Evolutionary conservation across 257 asterid genomes (phyloP), one percentile per base, ranked within the genome.

Genomic region (Echium plantagineum): DNA sequence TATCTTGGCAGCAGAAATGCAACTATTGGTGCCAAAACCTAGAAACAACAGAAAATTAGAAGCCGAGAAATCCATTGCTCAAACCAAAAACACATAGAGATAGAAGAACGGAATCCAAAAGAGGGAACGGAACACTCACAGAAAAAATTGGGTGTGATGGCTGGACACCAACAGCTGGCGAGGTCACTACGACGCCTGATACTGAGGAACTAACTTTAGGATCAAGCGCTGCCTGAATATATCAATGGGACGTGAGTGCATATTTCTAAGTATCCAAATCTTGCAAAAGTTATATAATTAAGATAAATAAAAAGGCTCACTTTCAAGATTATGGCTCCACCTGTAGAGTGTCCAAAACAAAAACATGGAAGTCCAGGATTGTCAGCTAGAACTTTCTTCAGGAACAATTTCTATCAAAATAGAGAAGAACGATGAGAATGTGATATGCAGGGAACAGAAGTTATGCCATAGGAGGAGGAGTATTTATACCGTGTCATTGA

Each of bases 331-430:
- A 90, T 90, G 31, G 98, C 94, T 52, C 85, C 98, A 47, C 98
- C 96, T 31, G 98, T 87, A 2, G 98, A 90, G 64, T 90, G 98
- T 53, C 98, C 98, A 59, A 87, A 90, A 74, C 91, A 87, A 70
- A 90, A 90, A 71, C 94, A 85, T 6, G 89, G 94, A 9, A 83
- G 65, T 31, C 72, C 66, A 15, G 94, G 84, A 67, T 83, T 87
- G 64, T 87, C 95, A 9, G 79, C 80, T 66, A 74, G 21, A 61
- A 87, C 80, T 76, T 83, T 87, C 65, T 64, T 53, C 42, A 90
- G 72, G 64, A 78, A 80, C 60, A 65, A 63, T 85, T 85, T 87
- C 98, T 90, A 68, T 42, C 35, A 32, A 31, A 21, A 49, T 4
- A 61, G 21, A 19, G 42, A 2, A 46, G 35, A 15, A 12, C n/a